A percentile compares a stretch with the other conserved stretches of the same genome.
Evolutionary conservation across 768 basidiomycete genomes (phyloP).

Genomic region (Mycena filopes): DNA sequence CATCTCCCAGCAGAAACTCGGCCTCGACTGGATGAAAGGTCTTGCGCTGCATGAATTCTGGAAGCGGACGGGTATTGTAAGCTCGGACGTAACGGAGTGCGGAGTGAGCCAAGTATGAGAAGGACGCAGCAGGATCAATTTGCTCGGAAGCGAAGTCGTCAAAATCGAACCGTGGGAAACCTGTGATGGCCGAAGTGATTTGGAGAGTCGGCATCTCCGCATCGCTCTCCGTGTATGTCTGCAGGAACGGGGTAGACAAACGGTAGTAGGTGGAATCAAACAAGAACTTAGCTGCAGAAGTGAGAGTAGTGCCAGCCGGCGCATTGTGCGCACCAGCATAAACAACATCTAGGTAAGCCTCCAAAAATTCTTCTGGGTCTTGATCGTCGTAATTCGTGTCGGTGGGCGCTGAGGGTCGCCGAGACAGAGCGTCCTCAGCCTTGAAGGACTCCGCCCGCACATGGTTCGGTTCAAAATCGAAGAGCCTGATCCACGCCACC

Average conservation of each 20-base stretch:
- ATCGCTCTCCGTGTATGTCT: not conserved
- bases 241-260: not conserved
- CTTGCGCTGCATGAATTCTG: not conserved
- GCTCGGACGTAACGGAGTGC: not conserved
- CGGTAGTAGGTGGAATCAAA: not conserved
- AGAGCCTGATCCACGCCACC: slow-evolving; percentile 47
- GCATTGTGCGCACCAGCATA: not conserved
- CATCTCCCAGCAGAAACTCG: slow-evolving; percentile 3
- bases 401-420: slow-evolving; percentile 16
- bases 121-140: not conserved
- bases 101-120: not conserved
- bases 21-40: not conserved
- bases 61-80: not conserved
- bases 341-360: slow-evolving; percentile 35
- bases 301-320: not conserved
- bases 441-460: slow-evolving; percentile 40
- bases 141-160: not conserved
- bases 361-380: slow-evolving; percentile 43
- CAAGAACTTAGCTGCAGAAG: not conserved
- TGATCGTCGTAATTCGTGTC: slow-evolving; percentile 31
- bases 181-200: not conserved
- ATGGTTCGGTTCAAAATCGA: slow-evolving; percentile 49
- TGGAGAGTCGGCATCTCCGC: not conserved
- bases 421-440: slow-evolving; percentile 46
- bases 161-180: not conserved